Evolutionary conservation across 495 filamentous ascomycete genomes (phyloP).

Genomic region (Aspergillus ostianus): DNA sequence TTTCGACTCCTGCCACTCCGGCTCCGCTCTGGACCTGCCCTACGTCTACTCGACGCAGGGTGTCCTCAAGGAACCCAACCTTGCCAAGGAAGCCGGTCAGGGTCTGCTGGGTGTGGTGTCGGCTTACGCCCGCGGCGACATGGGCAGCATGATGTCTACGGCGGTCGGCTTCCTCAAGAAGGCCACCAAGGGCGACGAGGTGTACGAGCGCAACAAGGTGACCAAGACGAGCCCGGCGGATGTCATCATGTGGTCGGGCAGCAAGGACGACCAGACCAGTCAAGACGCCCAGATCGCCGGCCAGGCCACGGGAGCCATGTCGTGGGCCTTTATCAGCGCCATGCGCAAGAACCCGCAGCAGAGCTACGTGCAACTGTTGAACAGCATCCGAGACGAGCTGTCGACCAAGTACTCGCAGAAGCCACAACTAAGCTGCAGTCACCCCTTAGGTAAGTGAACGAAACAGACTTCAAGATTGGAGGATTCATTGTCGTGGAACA

Average conservation of each 20-base stretch:
- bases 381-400: conserved; percentile 92
- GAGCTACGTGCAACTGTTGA: conserved; percentile 93
- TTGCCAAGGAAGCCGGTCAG: conserved; percentile 96
- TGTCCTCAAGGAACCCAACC: conserved; percentile 95
- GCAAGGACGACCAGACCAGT: conserved; percentile 91
- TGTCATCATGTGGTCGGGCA: conserved; percentile 96
- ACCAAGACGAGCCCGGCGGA: conserved; percentile 95
- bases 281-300: conserved; percentile 65
- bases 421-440: conserved; percentile 94
- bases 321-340: conserved; percentile 91
- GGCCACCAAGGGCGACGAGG: conserved; percentile 79
- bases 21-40: conserved; percentile 90
- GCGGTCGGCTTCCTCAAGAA: conserved; percentile 92
- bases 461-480: background rate
- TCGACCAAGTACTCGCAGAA: conserved; percentile 89
- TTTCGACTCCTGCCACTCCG: conserved; percentile 99
- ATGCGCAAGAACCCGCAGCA: conserved; percentile 97
- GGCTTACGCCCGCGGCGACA: conserved; percentile 85
- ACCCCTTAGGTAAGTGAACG: conserved; percentile 76
- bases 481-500: background rate
- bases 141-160: conserved; percentile 75
- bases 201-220: conserved; percentile 71
- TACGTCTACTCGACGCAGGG: conserved; percentile 97
- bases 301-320: conserved; percentile 96
- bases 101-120: conserved; percentile 87